Evolutionary conservation across 2,329 filamentous ascomycete genomes (phyloP).

Genomic region (Hansfordia pulvinata): DNA sequence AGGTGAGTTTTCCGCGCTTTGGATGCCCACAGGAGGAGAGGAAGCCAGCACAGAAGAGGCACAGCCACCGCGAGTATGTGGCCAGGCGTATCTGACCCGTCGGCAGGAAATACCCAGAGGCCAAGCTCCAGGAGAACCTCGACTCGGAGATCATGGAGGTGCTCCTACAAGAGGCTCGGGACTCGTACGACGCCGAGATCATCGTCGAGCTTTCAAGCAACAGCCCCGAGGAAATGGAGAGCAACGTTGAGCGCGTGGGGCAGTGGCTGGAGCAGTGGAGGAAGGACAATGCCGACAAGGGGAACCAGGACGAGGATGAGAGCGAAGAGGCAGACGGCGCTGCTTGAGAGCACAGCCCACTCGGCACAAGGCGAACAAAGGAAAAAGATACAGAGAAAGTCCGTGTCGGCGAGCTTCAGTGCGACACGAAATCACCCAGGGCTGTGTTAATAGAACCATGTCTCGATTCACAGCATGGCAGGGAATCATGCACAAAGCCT

Average conservation of each 20-base stretch:
- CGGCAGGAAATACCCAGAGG: slow-evolving; percentile 61
- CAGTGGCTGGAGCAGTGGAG: slow-evolving; percentile 77
- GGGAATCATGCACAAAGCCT: too few species aligned
- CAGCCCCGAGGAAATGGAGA: slow-evolving; percentile 70
- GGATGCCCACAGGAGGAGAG: too few species aligned
- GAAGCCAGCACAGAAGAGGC: too few species aligned
- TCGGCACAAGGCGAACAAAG: too few species aligned
- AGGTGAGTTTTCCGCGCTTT: slow-evolving; percentile 33
- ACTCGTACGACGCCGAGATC: slow-evolving; percentile 75
- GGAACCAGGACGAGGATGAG: slow-evolving; percentile 6
- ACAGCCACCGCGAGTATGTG: neutral
- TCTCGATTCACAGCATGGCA: too few species aligned
- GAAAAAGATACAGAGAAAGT: too few species aligned
- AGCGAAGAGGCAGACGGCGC: slow-evolving; percentile 6
- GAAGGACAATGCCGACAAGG: slow-evolving; percentile 37
- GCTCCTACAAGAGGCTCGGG: slow-evolving; percentile 75
- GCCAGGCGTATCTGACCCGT: neutral
- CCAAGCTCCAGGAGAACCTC: slow-evolving; percentile 89
- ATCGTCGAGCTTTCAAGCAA: slow-evolving; percentile 84
- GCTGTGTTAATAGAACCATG: too few species aligned
- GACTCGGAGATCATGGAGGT: slow-evolving; percentile 98
- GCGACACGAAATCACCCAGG: too few species aligned
- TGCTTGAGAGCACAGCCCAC: too few species aligned
- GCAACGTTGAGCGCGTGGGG: slow-evolving; percentile 73
- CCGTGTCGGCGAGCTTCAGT: too few species aligned